A percentile compares a stretch with the other conserved stretches of the same genome.
Conservation (phyloP, 306 rosid genomes). For the Rubus idaeus region DNA sequence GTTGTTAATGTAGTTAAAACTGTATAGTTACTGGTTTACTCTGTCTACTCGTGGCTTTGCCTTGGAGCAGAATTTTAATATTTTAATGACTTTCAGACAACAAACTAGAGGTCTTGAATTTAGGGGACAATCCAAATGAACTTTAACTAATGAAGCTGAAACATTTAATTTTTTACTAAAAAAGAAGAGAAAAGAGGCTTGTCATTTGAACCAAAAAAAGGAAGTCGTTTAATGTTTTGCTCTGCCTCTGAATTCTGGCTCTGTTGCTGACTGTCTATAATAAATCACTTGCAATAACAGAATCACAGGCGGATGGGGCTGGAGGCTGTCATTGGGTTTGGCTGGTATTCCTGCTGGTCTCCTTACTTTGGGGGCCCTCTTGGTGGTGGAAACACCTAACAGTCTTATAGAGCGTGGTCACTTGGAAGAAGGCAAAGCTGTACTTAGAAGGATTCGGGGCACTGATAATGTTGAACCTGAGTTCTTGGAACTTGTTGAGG, state of each 20-base stretch:
- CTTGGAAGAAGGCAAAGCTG: conserved; percentile 71
- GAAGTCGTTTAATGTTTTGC: not conserved
- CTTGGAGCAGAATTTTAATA: not conserved
- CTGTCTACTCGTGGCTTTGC: not conserved
- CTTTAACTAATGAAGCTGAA: not conserved
- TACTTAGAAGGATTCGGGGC: conserved; percentile 66
- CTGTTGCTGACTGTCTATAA: not conserved
- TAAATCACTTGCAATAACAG: conserved; percentile 31
- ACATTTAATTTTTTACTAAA: not conserved
- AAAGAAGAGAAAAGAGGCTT: not conserved
- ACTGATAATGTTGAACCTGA: conserved; percentile 71
- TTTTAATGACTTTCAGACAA: not conserved
- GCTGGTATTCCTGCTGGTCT: conserved; percentile 79
- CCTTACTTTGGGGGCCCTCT: conserved; percentile 62
- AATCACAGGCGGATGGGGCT: conserved; percentile 85
- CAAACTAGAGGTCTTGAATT: not conserved
- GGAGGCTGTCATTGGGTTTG: conserved; percentile 87
- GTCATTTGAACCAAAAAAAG: not conserved
- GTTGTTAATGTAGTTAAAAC: not conserved
- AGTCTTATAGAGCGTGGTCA: conserved; percentile 84
- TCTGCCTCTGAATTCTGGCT: conserved; percentile 1
- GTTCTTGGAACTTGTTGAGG: conserved; percentile 70
- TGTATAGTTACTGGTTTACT: not conserved
- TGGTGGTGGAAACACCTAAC: conserved; percentile 89
- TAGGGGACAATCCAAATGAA: not conserved